Base-by-base conservation (phyloP, 192 early-diverging fungal species). In the Geranomyces michiganensis region DNA sequence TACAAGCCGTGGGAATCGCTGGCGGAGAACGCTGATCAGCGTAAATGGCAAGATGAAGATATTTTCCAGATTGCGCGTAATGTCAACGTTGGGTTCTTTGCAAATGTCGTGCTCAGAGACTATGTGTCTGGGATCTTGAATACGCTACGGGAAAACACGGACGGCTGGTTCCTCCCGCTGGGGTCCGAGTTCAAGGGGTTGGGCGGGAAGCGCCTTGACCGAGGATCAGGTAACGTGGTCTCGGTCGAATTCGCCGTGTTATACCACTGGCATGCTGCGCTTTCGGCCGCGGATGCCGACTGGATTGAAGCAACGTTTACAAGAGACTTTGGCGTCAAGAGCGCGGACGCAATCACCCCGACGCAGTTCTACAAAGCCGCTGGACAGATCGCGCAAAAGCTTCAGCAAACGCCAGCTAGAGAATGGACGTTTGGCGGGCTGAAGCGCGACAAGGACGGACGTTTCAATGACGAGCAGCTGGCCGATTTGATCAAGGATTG, bases 61-160 rank as follows among this genome's bases (percentile, higher is more conserved):
- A 36, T 85, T 1, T 85, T 85, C 65, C 83, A 85, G 65, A 83
- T 82, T 19, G 83, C 83, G 14, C 65, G 83, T 19, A 65, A 82
- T 30, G 65, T 85, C 45, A 85, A 85, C 63, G 62, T 72, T 43
- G 83, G 55, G 22, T 85, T 70, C 24, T 85, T 79, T 46, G 55
- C 73, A 7, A 81, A 79, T 27, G 44, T 82, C 1, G 73, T 85
- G 21, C 56, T 82, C 6, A 70, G 79, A 7, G 79, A 85, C 45
- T 85, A 85, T 33, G 22, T 85, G 29, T 75, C 70, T 41, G 78
- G 78, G 10, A 85, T 85, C 26, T 67, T 84, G 43, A 82, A 81
- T 46, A 61, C 59, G 29, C 65, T 77, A 0, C 67, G 63, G 46
- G 47, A 53, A 21, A 62, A 74, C 46, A 75, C 68, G 9, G 26